phyloP scores from a whole-genome alignment of 257 asterid species.

The Ajuga chamaepitys region DNA sequence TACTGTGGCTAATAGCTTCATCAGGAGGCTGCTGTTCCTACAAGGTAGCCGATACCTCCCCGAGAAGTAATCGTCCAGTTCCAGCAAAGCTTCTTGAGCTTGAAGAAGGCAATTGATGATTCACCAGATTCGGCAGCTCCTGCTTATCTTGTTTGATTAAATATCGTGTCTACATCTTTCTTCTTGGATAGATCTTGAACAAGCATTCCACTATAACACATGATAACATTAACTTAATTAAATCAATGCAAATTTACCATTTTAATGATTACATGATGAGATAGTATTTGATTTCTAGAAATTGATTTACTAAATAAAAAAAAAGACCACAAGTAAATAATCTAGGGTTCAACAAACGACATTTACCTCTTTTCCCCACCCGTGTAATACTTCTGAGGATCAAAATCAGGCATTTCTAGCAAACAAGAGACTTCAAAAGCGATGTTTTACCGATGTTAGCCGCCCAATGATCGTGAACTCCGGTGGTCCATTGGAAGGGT shows the following conservation, averaged over 20 bases:
- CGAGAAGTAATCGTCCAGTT: slow-evolving; percentile 65
- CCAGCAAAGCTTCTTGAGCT: slow-evolving; percentile 73
- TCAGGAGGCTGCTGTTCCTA: slow-evolving; percentile 44
- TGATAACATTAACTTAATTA: neutral
- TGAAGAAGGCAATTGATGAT: slow-evolving; percentile 47
- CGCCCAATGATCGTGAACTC: no score
- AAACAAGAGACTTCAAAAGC: no score
- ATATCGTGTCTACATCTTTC: slow-evolving; percentile 53
- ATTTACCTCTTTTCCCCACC: slow-evolving; percentile 81
- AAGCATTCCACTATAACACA: slow-evolving; percentile 64
- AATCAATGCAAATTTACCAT: neutral
- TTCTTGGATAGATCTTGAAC: slow-evolving; percentile 69
- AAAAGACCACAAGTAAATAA: neutral
- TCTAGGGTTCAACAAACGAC: neutral
- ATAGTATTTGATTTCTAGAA: neutral
- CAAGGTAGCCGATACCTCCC: slow-evolving; percentile 45
- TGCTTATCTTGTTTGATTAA: slow-evolving; percentile 58
- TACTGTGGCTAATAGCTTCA: slow-evolving; percentile 40
- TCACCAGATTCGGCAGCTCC: slow-evolving; percentile 56
- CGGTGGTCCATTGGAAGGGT: no score
- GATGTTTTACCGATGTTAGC: no score
- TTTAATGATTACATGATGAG: neutral
- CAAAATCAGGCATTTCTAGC: no score
- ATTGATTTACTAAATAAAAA: neutral
- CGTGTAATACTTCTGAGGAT: slow-evolving; percentile 72